Evolutionary conservation across 805 yeast species (phyloP).

Genomic region (Cephaloascus albidus): DNA sequence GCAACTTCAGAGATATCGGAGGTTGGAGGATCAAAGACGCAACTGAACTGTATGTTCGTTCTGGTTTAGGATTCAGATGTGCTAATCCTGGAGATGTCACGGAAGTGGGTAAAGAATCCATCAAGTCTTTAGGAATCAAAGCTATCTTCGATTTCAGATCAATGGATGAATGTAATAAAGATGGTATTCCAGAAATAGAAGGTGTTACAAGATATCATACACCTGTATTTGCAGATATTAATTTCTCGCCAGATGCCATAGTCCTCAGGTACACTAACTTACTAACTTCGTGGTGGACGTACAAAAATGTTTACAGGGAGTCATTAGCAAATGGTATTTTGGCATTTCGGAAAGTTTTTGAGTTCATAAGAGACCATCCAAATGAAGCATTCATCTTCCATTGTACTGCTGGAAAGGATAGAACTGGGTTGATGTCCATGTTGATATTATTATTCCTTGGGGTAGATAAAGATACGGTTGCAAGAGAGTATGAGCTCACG

Average conservation of each 20-base stretch:
- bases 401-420: constrained; percentile 83
- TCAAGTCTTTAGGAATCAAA: constrained; percentile 36
- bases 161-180: constrained; percentile 38
- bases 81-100: constrained; percentile 53
- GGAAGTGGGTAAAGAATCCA: constrained; percentile 29
- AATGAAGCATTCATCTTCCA: constrained; percentile 51
- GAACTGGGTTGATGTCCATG: constrained; percentile 73
- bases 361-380: constrained; percentile 45
- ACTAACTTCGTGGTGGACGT: constrained; percentile 52
- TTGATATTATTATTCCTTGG: constrained; percentile 53
- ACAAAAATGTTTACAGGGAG: constrained; percentile 51
- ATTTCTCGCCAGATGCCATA: constrained; percentile 57
- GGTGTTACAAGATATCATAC: constrained; percentile 40
- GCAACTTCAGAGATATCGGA: constrained; percentile 74
- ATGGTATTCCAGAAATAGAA: constrained; percentile 33
- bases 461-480: constrained; percentile 54
- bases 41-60: constrained; percentile 31
- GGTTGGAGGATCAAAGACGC: constrained; percentile 45
- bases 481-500: constrained; percentile 73
- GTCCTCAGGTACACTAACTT: constrained; percentile 46
- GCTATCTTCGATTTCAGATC: constrained; percentile 65
- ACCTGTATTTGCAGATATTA: constrained; percentile 46
- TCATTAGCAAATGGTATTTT: constrained; percentile 41
- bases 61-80: constrained; percentile 50
- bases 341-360: constrained; percentile 41